phyloP scores from a whole-genome alignment of 352 stramenopile genomes.

The Globisporangium cederbergense region DNA sequence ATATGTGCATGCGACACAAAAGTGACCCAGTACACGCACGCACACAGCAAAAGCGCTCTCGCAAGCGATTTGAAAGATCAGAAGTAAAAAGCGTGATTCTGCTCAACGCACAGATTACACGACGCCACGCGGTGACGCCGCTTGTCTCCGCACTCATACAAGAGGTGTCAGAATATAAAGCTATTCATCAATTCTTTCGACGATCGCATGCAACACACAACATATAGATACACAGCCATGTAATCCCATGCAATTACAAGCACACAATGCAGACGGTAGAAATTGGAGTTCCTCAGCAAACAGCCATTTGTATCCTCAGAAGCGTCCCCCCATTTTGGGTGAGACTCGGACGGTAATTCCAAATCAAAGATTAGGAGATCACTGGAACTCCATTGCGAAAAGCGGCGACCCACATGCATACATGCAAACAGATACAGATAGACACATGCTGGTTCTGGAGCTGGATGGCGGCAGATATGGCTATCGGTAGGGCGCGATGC shows the following conservation, averaged over 20 bases:
- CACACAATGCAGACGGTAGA: slow-evolving; percentile 3
- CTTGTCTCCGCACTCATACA: slow-evolving; percentile 78
- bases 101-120: slow-evolving; percentile 56
- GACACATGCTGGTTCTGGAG: background rate
- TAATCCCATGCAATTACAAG: background rate
- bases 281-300: slow-evolving; percentile 78
- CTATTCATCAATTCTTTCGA: slow-evolving; percentile 80
- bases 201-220: slow-evolving; percentile 13
- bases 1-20: background rate
- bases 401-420: slow-evolving; percentile 4
- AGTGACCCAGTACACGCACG: background rate
- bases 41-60: background rate
- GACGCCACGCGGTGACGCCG: slow-evolving; percentile 57
- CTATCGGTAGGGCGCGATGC: too few relatives aligned
- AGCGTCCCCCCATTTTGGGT: slow-evolving; percentile 20
- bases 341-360: slow-evolving; percentile 86
- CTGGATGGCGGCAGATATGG: too few relatives aligned
- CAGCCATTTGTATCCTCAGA: slow-evolving; percentile 86
- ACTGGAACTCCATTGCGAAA: slow-evolving; percentile 43
- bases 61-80: slow-evolving; percentile 31
- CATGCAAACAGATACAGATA: background rate
- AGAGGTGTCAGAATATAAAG: slow-evolving; percentile 90
- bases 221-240: background rate
- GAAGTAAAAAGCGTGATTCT: slow-evolving; percentile 75
- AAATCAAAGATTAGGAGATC: slow-evolving; percentile 83